Evolutionary conservation across 73 alveolate species (phyloP), one percentile per base, ranked within the genome.

Genomic region (Uronychia setigera): DNA sequence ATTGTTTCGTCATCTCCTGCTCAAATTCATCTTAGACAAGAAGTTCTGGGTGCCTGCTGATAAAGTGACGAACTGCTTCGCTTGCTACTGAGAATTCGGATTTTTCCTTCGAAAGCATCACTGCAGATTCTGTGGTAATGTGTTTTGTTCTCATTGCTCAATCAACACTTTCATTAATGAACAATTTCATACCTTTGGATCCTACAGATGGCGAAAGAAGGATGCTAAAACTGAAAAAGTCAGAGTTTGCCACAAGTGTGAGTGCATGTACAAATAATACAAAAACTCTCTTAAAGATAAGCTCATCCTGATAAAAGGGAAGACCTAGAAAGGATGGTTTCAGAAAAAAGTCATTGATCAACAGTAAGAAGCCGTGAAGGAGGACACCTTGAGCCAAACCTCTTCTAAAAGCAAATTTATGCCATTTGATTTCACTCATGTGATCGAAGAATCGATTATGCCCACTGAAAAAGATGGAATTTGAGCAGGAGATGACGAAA

Each of bases 141-240:
- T 96, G 75, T 96, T 96, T 83, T 96, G 99, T 90, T 85, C 90
- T 58, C 92, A 92, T 59, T 96, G 99, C 90, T 79, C n/a, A n/a
- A n/a, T n/a, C n/a, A n/a, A n/a, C n/a, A n/a, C n/a, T n/a, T n/a
- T n/a, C n/a, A n/a, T n/a, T n/a, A n/a, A n/a, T n/a, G n/a, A n/a
- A n/a, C n/a, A n/a, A n/a, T n/a, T n/a, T n/a, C n/a, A n/a, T n/a
- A n/a, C n/a, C n/a, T n/a, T n/a, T n/a, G n/a, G n/a, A n/a, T n/a
- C n/a, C n/a, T n/a, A n/a, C n/a, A n/a, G n/a, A n/a, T n/a, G n/a
- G n/a, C n/a, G n/a, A n/a, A n/a, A n/a, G n/a, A n/a, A n/a, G n/a
- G n/a, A n/a, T n/a, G n/a, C n/a, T n/a, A n/a, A n/a, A n/a, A n/a
- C n/a, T n/a, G n/a, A n/a, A n/a, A n/a, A n/a, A n/a, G 67, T 46